These are phyloP conservation scores for Paraphoma sp. DNA, from an alignment of 2,329 filamentous ascomycete species.

Conservation along the genomic window DNA sequence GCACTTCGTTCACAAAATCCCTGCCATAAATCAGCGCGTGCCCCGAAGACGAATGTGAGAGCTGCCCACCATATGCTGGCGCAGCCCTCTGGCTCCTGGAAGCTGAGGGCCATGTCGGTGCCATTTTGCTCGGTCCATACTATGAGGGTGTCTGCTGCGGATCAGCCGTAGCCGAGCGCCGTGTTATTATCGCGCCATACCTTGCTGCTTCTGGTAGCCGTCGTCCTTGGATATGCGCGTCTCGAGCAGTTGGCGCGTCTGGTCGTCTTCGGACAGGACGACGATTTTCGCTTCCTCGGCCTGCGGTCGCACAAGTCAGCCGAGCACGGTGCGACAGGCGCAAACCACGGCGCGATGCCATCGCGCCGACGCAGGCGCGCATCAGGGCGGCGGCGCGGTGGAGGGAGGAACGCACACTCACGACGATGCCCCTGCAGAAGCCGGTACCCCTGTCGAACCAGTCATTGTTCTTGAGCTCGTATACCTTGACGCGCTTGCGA, in stretches of 20 bases:
- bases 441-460: slow-evolving; percentile 98
- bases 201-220: slow-evolving; percentile 98
- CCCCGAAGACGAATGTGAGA: background rate
- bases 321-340: slow-evolving; percentile 10
- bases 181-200: slow-evolving; percentile 55
- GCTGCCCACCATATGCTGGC: slow-evolving; percentile 79
- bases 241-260: slow-evolving; percentile 81
- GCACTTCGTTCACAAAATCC: slow-evolving; percentile 89
- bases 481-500: slow-evolving; percentile 87
- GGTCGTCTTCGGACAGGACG: slow-evolving; percentile 93
- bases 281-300: slow-evolving; percentile 85
- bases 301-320: slow-evolving; percentile 58
- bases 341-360: slow-evolving; percentile 15
- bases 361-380: slow-evolving; percentile 17
- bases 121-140: slow-evolving; percentile 95
- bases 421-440: slow-evolving; percentile 82
- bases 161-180: slow-evolving; percentile 18
- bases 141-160: slow-evolving; percentile 82
- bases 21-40: slow-evolving; percentile 55
- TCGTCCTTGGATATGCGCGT: slow-evolving; percentile 92
- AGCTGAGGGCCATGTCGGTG: slow-evolving; percentile 96
- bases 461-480: slow-evolving; percentile 97
- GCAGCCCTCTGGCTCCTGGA: slow-evolving; percentile 96
- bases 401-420: slow-evolving; percentile 65
- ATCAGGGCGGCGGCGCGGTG: background rate